Conservation (phyloP, 352 stramenopile genomes). For the Globisporangium middletonii region DNA sequence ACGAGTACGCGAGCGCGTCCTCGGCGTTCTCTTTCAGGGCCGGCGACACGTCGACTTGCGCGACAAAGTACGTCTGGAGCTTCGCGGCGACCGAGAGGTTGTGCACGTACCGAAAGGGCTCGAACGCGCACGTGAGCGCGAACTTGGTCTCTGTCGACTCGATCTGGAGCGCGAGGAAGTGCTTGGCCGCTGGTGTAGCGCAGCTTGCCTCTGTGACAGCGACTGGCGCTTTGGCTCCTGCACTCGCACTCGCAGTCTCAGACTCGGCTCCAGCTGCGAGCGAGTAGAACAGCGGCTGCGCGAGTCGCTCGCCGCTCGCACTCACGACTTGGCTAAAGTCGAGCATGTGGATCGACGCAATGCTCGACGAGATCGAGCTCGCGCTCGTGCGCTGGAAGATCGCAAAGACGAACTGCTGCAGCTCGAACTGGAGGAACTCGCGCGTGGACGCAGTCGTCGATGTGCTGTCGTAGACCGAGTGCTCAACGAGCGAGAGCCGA, state of each 20-base stretch:
- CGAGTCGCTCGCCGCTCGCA: slow-evolving; percentile 6
- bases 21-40: slow-evolving; percentile 48
- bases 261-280: slow-evolving; percentile 5
- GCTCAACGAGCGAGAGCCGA: slow-evolving; percentile 30
- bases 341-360: slow-evolving; percentile 57
- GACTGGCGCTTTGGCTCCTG: neutral
- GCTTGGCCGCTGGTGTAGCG: slow-evolving; percentile 11
- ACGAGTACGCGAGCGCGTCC: slow-evolving; percentile 42
- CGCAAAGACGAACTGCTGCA: slow-evolving; percentile 57
- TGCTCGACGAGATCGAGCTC: slow-evolving; percentile 47
- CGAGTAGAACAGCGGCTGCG: slow-evolving; percentile 37
- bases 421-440: slow-evolving; percentile 66
- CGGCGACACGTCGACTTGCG: slow-evolving; percentile 36
- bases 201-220: neutral
- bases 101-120: slow-evolving; percentile 68
- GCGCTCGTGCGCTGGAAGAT: slow-evolving; percentile 53
- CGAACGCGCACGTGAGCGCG: slow-evolving; percentile 44
- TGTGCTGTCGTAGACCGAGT: slow-evolving; percentile 2
- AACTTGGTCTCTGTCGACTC: slow-evolving; percentile 52
- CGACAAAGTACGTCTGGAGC: slow-evolving; percentile 58
- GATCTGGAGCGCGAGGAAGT: slow-evolving; percentile 48
- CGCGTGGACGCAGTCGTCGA: slow-evolving; percentile 15
- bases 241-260: neutral
- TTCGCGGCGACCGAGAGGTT: slow-evolving; percentile 59
- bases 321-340: slow-evolving; percentile 43